These are phyloP conservation scores for Eurotiales sp. DNA, from an alignment of 2,329 filamentous ascomycete species.

Conservation along the genomic window DNA sequence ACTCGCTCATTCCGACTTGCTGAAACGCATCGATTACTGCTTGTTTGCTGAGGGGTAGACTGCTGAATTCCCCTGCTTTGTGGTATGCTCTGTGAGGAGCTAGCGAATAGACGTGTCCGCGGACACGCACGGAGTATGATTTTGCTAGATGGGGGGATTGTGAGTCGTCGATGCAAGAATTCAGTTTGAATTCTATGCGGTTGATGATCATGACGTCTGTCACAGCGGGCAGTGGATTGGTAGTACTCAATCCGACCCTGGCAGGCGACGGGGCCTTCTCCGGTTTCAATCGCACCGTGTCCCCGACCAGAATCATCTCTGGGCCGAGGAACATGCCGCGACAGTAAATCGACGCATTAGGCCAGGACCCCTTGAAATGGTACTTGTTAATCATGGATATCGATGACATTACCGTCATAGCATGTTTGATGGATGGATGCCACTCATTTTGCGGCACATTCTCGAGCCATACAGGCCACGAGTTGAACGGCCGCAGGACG, in stretches of 20 bases:
- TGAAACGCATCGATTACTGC: conserved; percentile 35
- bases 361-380: conserved; percentile 53
- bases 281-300: conserved; percentile 51
- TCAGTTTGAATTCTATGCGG: conserved; percentile 50
- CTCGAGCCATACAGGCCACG: conserved; percentile 51
- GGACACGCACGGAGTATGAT: conserved; percentile 45
- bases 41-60: conserved; percentile 26
- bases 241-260: too few species aligned
- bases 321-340: conserved; percentile 55
- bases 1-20: conserved; percentile 41
- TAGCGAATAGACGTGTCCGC: conserved; percentile 48
- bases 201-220: conserved; percentile 54
- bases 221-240: conserved; percentile 24
- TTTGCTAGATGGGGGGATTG: conserved; percentile 46
- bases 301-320: conserved; percentile 53
- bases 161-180: conserved; percentile 46
- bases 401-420: conserved; percentile 51
- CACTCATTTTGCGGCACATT: conserved; percentile 38
- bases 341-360: conserved; percentile 50
- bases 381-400: conserved; percentile 52
- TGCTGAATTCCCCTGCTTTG: conserved; percentile 17
- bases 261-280: conserved; percentile 18
- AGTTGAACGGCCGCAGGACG: conserved; percentile 52
- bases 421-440: conserved; percentile 54
- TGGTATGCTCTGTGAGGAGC: conserved; percentile 25